Percentiles rank a stretch among this genome's conserved stretches.
phyloP scores from a whole-genome alignment of 257 asterid species.

The Hygrophila difformis region DNA sequence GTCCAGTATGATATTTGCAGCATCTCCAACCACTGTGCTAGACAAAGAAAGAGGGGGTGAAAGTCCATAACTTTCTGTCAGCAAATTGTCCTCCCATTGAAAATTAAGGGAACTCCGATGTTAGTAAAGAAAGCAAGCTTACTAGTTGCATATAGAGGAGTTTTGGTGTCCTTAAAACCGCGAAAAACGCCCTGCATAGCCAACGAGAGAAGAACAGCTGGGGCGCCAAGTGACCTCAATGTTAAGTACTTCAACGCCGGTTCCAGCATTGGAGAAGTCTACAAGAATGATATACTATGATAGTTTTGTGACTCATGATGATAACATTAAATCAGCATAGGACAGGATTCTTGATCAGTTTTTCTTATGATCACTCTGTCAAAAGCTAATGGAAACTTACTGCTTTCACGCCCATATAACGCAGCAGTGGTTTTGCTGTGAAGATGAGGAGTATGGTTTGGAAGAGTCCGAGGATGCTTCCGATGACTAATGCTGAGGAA shows the following conservation, averaged over 20 bases:
- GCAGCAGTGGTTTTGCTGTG: conserved; percentile 48
- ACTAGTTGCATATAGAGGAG: conserved; percentile 70
- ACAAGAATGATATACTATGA: neutral
- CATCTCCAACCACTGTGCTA: conserved; percentile 73
- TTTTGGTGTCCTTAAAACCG: conserved; percentile 70
- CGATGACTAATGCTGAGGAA: conserved; percentile 59
- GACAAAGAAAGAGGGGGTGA: no score
- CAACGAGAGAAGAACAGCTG: conserved; percentile 68
- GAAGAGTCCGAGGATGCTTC: conserved; percentile 55
- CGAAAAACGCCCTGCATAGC: conserved; percentile 86
- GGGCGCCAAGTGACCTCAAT: conserved; percentile 69
- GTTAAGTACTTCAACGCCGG: conserved; percentile 59
- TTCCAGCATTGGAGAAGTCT: conserved; percentile 50
- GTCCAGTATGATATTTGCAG: conserved; percentile 54
- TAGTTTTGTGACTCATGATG: no score
- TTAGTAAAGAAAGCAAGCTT: conserved; percentile 12
- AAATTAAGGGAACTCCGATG: neutral
- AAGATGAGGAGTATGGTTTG: conserved; percentile 47
- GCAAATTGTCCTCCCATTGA: neutral
- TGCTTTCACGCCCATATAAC: conserved; percentile 66
- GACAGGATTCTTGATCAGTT: no score
- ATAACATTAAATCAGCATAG: no score
- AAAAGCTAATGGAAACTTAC: conserved; percentile 31
- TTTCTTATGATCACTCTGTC: no score
- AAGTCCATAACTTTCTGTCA: neutral